Evolutionary conservation across 2,329 filamentous ascomycete species (phyloP).

Genomic region (Cordyceps cateniannulata): DNA sequence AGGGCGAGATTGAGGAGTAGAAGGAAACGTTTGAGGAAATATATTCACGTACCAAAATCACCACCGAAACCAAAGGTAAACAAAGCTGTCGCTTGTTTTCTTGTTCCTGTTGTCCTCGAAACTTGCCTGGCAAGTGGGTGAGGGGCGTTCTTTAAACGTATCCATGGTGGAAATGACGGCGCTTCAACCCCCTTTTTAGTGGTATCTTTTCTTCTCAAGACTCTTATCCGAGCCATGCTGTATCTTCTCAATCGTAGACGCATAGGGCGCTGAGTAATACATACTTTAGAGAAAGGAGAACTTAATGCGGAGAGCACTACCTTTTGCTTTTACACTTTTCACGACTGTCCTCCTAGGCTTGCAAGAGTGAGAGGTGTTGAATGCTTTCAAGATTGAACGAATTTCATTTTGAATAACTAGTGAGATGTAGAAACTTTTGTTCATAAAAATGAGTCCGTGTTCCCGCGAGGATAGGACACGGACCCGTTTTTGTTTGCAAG

Average conservation of each 20-base stretch:
- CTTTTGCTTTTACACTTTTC: background rate
- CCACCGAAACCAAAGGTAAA: background rate
- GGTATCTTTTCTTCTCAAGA: background rate
- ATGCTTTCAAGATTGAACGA: background rate
- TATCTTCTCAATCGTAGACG: background rate
- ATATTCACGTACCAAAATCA: background rate
- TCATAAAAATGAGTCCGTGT: slow-evolving; percentile 18
- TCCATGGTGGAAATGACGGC: background rate
- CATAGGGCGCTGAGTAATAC: slow-evolving; percentile 1
- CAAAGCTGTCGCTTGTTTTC: too few species aligned
- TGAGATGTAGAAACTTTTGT: slow-evolving; percentile 4
- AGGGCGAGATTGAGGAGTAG: slow-evolving; percentile 91
- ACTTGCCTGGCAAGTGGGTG: background rate
- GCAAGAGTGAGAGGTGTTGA: background rate
- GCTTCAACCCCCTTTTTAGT: background rate
- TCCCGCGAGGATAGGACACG: slow-evolving; percentile 33
- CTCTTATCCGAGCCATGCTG: background rate
- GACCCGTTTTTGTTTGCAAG: slow-evolving; percentile 28
- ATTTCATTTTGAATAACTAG: background rate
- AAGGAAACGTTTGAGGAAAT: background rate
- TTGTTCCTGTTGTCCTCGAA: background rate
- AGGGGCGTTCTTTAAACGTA: background rate
- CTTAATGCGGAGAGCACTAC: background rate
- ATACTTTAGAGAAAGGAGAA: background rate
- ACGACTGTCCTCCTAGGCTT: too few species aligned